Base-by-base conservation (phyloP, 805 yeast species). In the Teunomyces cretensis region DNA sequence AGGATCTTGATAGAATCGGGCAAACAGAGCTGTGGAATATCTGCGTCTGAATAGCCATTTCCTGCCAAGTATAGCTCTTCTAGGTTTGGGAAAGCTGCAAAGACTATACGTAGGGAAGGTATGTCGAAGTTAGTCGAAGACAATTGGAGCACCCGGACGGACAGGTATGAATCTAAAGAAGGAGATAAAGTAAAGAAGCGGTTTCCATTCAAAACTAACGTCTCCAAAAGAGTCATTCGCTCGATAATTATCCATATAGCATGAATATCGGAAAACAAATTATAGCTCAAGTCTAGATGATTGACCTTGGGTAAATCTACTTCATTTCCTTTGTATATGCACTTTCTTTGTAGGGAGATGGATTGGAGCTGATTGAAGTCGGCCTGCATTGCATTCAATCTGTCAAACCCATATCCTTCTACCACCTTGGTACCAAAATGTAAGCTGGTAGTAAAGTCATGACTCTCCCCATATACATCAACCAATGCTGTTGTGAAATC, bases 321-420 rank as follows among this genome's bases (percentile, higher is more conserved):
- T 40, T 72, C 56, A 46, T 53, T 60, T 11, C 33, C 26, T 14
- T 45, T 45, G 15, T 42, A 49, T 2, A 86, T 62, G 6, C 64
- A 46, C 45, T 73, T 62, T 17, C 68, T 59, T 27, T 76, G 78
- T 33, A 89, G 57, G 0, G 88, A 75, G 0, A 83, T 68, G 4
- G 72, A 63, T n/a, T 50, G 54, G 41, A 88, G 64, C 9, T 67
- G 58, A 2, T 49, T 52, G 33, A 81, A 72, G 46, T 83, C 64
- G 1, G 75, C 58, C 51, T 80, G 84, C 11, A 74, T 54, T n/a
- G 53, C 40, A 37, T 76, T 71, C 36, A 84, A 58, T 49, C 77
- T 75, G 17, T 79, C 84, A 56, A 87, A 82, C 0, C 96, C 96
- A 45, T 69, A 76, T 22, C 78, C 74, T 54, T 86, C 83, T 7